Percentiles rank a stretch among this genome's conserved stretches.
These are phyloP conservation scores for Pezizomycotina sp. DNA, from an alignment of 2,329 filamentous ascomycete species.

Conservation along the genomic window DNA sequence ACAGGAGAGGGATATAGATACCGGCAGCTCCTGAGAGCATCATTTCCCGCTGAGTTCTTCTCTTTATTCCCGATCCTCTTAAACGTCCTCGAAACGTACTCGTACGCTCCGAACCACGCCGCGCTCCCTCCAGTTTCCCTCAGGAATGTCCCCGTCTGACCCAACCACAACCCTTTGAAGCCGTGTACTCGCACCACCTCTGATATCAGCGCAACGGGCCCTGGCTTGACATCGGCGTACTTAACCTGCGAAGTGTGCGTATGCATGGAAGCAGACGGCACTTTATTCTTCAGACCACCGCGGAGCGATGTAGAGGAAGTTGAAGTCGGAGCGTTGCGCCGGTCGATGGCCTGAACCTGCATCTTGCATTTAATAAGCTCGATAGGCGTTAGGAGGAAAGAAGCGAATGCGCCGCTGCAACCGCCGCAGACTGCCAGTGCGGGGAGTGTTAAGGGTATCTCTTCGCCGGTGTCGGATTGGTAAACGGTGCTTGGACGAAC, in stretches of 20 bases:
- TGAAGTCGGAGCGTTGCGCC: constrained; percentile 3
- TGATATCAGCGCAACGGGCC: constrained; percentile 53
- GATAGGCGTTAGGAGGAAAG: constrained; percentile 78
- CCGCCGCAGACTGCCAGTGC: constrained; percentile 67
- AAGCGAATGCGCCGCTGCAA: constrained; percentile 74
- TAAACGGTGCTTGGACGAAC: constrained; percentile 49
- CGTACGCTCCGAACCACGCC: constrained; percentile 88
- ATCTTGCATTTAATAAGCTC: constrained; percentile 98
- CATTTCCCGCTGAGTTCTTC: constrained; percentile 20
- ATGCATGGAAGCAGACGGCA: too few species aligned
- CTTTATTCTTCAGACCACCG: too few species aligned
- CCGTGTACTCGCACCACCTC: constrained; percentile 73
- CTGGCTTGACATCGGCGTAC: too few species aligned
- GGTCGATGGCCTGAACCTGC: constrained; percentile 45
- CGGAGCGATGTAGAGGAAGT: constrained; percentile 25
- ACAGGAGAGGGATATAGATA: constrained; percentile 4
- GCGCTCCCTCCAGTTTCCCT: constrained; percentile 84
- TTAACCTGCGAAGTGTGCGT: too few species aligned
- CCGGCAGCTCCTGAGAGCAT: constrained; percentile 24
- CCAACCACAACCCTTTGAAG: constrained; percentile 78
- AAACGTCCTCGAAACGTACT: constrained; percentile 30
- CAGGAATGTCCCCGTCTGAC: constrained; percentile 82
- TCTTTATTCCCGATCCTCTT: constrained; percentile 15
- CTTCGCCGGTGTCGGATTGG: constrained; percentile 36
- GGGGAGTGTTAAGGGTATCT: constrained; percentile 54